A percentile compares a stretch with the other conserved stretches of the same genome.
phyloP scores from a whole-genome alignment of 495 filamentous ascomycete genomes.

The Talaromyces ruber region DNA sequence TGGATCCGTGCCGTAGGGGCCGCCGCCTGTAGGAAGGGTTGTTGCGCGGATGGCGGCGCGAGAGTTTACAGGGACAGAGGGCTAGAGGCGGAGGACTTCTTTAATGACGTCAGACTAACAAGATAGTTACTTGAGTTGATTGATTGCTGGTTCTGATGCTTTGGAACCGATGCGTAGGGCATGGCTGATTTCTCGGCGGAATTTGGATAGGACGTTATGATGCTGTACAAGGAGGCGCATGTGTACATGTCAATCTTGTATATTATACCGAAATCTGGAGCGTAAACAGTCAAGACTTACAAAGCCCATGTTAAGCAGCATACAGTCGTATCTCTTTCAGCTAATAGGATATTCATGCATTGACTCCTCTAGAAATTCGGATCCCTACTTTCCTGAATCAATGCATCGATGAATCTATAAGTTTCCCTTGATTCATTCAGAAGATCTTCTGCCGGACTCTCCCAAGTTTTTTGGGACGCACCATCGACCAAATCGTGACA shows the following conservation, averaged over 20 bases:
- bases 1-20: not conserved
- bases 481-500: not conserved
- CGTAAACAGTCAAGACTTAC: too few species aligned
- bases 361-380: not conserved
- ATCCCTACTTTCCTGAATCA: not conserved
- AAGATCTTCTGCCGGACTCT: not conserved
- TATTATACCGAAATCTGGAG: too few species aligned
- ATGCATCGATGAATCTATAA: not conserved
- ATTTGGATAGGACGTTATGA: not conserved
- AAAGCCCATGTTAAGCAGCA: not conserved
- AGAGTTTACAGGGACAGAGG: not conserved
- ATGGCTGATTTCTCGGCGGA: not conserved
- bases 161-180: not conserved
- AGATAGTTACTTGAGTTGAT: not conserved
- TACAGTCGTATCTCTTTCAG: not conserved
- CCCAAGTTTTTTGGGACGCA: not conserved
- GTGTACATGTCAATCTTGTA: too few species aligned
- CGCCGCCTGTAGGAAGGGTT: not conserved
- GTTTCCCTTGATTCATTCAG: not conserved
- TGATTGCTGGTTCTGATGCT: not conserved
- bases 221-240: not conserved
- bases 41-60: not conserved
- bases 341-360: not conserved
- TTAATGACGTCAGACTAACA: not conserved
- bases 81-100: not conserved